Conservation (phyloP, 179 eudicot genomes). For the Corrigiola litoralis region DNA sequence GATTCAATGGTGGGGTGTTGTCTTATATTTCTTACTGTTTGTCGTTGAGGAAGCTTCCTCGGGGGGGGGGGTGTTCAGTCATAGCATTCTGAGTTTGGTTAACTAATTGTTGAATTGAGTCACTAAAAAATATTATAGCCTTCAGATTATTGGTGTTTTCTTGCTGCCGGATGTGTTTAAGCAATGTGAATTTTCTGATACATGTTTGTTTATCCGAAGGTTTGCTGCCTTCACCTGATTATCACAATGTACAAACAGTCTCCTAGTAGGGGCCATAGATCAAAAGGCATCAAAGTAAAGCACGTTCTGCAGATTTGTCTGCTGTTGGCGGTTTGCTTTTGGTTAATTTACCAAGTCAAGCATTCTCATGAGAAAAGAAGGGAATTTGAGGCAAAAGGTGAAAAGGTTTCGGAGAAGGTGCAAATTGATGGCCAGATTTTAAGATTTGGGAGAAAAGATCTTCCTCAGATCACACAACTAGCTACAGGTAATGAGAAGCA, state of each 20-base stretch:
- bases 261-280: slow-evolving; percentile 61
- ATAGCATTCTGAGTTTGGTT: background rate
- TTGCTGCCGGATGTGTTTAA: background rate
- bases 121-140: background rate
- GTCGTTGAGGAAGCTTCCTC: background rate
- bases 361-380: slow-evolving; percentile 74
- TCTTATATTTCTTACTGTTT: background rate
- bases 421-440: slow-evolving; percentile 26
- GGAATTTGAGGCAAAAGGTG: slow-evolving; percentile 51
- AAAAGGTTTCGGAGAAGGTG: slow-evolving; percentile 24
- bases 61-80: too few relatives aligned
- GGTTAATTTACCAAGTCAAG: slow-evolving; percentile 91
- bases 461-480: slow-evolving; percentile 36
- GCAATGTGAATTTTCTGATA: background rate
- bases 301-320: slow-evolving; percentile 67
- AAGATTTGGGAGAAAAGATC: slow-evolving; percentile 70
- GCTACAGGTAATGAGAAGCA: slow-evolving; percentile 28
- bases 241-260: slow-evolving; percentile 62
- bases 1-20: background rate
- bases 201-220: slow-evolving; percentile 14
- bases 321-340: slow-evolving; percentile 74
- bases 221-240: background rate
- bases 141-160: background rate
- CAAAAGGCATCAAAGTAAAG: slow-evolving; percentile 65
- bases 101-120: background rate